phyloP scores from a whole-genome alignment of 345 rosid genomes.

The Anacardium occidentale region DNA sequence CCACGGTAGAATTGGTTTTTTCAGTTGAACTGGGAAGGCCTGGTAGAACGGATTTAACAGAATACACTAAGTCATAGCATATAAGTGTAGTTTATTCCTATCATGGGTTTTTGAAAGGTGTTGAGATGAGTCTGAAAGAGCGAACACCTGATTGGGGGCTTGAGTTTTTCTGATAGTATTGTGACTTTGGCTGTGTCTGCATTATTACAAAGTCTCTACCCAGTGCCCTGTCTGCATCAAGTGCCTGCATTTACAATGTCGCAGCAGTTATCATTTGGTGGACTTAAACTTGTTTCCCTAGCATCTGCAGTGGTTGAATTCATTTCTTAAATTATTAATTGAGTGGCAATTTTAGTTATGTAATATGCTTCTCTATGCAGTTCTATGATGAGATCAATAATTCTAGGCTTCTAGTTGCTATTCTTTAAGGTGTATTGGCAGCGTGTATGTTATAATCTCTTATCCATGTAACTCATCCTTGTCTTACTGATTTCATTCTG shows the following conservation, averaged over 20 bases:
- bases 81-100: not conserved
- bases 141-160: not conserved
- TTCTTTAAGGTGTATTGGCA: not conserved
- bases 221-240: not conserved
- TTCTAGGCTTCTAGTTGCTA: conserved; percentile 8
- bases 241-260: not conserved
- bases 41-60: not conserved
- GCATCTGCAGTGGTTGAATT: conserved; percentile 29
- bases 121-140: not conserved
- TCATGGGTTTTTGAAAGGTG: not conserved
- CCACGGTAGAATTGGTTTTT: no score
- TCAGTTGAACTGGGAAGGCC: not conserved
- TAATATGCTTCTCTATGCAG: conserved; percentile 23
- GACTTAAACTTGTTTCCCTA: conserved; percentile 27
- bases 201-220: not conserved
- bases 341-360: conserved; percentile 26
- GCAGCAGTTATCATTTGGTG: conserved; percentile 30
- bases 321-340: conserved; percentile 21
- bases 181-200: not conserved
- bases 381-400: conserved; percentile 12
- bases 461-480: not conserved
- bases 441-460: not conserved
- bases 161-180: not conserved
- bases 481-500: conserved; percentile 9
- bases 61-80: not conserved